Evolutionary conservation across 2,329 filamentous ascomycete genomes (phyloP).

Genomic region (Microthyrium microscopicum): DNA sequence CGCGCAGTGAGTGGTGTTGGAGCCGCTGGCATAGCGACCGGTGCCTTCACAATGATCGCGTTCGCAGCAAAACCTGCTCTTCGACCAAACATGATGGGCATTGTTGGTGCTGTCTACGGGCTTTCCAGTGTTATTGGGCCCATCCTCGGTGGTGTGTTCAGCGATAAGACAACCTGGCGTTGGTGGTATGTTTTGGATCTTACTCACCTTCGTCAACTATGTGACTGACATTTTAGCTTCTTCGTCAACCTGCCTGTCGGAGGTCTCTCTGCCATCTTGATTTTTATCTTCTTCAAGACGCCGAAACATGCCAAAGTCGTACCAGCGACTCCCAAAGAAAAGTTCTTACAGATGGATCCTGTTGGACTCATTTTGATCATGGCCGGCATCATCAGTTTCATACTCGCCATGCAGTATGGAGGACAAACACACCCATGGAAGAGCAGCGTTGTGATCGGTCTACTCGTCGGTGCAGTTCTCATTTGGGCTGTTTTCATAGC

Average conservation of each 20-base stretch:
- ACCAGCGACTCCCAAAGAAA: slow-evolving; percentile 15
- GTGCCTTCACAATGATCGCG: neutral
- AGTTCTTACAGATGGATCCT: slow-evolving; percentile 27
- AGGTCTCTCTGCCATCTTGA: slow-evolving; percentile 17
- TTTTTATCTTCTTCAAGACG: slow-evolving; percentile 22
- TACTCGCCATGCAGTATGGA: neutral
- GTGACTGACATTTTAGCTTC: no score
- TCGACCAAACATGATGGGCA: neutral
- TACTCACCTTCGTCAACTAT: no score
- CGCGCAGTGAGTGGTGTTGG: neutral
- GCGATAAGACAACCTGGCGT: slow-evolving; percentile 22
- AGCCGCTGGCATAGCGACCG: neutral
- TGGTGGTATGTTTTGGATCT: slow-evolving; percentile 14
- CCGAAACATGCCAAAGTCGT: slow-evolving; percentile 14
- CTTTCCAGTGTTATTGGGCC: slow-evolving; percentile 25
- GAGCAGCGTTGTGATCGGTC: slow-evolving; percentile 3
- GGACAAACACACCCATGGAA: slow-evolving; percentile 1
- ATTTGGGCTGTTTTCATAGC: slow-evolving; percentile 17
- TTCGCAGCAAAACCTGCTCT: neutral
- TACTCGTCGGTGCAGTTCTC: slow-evolving; percentile 7
- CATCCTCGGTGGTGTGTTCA: slow-evolving; percentile 26
- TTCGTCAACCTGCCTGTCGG: slow-evolving; percentile 30
- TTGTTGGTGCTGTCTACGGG: slow-evolving; percentile 9
- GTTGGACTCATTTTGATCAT: neutral
- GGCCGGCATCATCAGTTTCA: slow-evolving; percentile 1